Conservation (phyloP, 805 yeast genomes). For the Monosporozyma unispora region DNA sequence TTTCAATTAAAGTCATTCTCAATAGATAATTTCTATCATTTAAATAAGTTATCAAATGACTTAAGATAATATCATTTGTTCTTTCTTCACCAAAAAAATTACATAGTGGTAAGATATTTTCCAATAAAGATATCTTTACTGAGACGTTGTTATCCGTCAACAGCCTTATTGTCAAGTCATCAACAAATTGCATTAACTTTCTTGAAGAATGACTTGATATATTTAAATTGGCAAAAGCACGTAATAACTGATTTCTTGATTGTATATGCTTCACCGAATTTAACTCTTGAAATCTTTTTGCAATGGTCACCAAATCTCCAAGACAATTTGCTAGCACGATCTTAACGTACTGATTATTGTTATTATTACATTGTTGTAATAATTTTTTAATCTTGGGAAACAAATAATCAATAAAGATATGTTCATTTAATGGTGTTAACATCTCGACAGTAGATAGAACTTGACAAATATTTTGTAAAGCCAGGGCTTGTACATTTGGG, state of each 20-base stretch:
- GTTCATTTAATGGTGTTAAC: constrained; percentile 65
- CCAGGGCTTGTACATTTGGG: constrained; percentile 55
- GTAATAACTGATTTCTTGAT: constrained; percentile 6
- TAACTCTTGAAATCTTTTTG: constrained; percentile 57
- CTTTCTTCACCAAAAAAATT: constrained; percentile 77
- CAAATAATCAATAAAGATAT: constrained; percentile 73
- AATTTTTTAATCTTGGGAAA: constrained; percentile 56
- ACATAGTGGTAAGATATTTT: constrained; percentile 69
- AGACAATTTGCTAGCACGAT: constrained; percentile 64
- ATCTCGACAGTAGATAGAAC: constrained; percentile 52
- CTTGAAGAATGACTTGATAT: constrained; percentile 15
- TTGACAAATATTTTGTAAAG: constrained; percentile 59
- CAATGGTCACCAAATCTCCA: constrained; percentile 59
- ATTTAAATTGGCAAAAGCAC: constrained; percentile 13
- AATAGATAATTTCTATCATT: constrained; percentile 68
- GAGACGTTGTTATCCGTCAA: constrained; percentile 59
- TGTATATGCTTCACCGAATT: constrained; percentile 27
- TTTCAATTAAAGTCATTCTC: constrained; percentile 59
- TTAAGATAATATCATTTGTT: constrained; percentile 78
- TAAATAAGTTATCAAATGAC: constrained; percentile 84
- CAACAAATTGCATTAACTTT: constrained; percentile 38
- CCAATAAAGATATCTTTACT: constrained; percentile 62
- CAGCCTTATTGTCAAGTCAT: constrained; percentile 51
- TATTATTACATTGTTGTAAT: constrained; percentile 33
- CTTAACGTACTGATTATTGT: constrained; percentile 40